Conservation (phyloP, 2,329 filamentous ascomycete species). For the Colletotrichum endophyticum region DNA sequence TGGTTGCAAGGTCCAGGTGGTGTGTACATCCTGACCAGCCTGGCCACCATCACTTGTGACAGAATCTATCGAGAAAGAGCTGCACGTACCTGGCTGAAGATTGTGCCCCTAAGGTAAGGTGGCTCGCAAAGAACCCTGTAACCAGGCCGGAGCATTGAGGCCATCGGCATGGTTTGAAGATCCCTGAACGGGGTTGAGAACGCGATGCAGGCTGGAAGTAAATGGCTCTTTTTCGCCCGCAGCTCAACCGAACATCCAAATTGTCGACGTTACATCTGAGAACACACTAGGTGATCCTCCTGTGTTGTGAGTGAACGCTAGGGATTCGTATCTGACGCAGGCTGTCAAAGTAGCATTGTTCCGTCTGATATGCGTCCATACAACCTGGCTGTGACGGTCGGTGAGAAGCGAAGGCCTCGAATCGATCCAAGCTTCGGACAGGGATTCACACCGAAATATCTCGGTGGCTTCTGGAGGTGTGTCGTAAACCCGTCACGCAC, state of each 20-base stretch:
- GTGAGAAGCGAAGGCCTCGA: background rate
- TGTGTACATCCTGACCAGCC: conserved; percentile 7
- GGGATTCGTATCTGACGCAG: conserved; percentile 2
- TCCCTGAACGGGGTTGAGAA: background rate
- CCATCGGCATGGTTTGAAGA: background rate
- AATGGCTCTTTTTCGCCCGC: background rate
- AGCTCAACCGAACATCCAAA: background rate
- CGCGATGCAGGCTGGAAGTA: background rate
- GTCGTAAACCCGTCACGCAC: background rate
- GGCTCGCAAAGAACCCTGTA: background rate
- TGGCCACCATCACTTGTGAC: conserved; percentile 14
- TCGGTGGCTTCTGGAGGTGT: background rate
- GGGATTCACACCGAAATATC: conserved; percentile 9
- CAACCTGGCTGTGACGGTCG: background rate
- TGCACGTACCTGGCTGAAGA: conserved; percentile 19
- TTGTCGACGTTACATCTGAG: background rate
- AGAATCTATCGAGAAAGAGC: background rate
- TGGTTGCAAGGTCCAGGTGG: conserved; percentile 4
- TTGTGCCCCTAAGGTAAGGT: conserved; percentile 1
- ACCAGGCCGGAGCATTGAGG: background rate
- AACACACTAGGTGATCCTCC: background rate
- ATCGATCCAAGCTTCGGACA: background rate
- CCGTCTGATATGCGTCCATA: conserved; percentile 3
- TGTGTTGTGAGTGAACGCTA: background rate
- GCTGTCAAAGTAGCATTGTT: conserved; percentile 1